phyloP scores from a whole-genome alignment of 495 filamentous ascomycete species.

The Aspergillus egyptiacus region DNA sequence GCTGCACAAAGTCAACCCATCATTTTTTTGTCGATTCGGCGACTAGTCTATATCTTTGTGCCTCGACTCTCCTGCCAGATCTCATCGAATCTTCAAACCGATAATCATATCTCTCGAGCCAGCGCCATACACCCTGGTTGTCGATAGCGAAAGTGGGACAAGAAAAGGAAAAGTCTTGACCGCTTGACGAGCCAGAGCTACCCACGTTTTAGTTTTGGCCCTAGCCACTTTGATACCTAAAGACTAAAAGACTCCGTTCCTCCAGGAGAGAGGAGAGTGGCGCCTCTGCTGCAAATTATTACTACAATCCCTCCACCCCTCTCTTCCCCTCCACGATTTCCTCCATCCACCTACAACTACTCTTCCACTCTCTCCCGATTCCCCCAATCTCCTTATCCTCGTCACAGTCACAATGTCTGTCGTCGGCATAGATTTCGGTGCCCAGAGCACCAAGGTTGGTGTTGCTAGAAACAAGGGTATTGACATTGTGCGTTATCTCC shows the following conservation, averaged over 20 bases:
- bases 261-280: slow-evolving; percentile 1
- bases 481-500: slow-evolving; percentile 79
- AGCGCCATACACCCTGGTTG: no score
- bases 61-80: no score
- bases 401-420: slow-evolving; percentile 67
- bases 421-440: slow-evolving; percentile 92
- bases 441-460: slow-evolving; percentile 94
- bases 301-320: slow-evolving; percentile 11
- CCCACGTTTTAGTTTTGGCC: slow-evolving; percentile 18
- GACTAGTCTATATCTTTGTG: neutral
- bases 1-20: slow-evolving; percentile 9
- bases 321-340: slow-evolving; percentile 27
- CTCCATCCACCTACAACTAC: slow-evolving; percentile 15
- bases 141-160: slow-evolving; percentile 4
- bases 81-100: no score
- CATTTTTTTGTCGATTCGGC: neutral
- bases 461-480: slow-evolving; percentile 97
- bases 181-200: slow-evolving; percentile 16
- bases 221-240: slow-evolving; percentile 16
- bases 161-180: slow-evolving; percentile 14
- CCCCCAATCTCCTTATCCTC: no score
- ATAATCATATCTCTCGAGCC: no score
- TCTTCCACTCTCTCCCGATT: slow-evolving; percentile 16
- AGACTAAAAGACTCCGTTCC: no score
- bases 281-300: slow-evolving; percentile 39